Evolutionary conservation across 176 grass and related monocot genomes (phyloP), one percentile per base, ranked within the genome.

Genomic region (Leersia perrieri): DNA sequence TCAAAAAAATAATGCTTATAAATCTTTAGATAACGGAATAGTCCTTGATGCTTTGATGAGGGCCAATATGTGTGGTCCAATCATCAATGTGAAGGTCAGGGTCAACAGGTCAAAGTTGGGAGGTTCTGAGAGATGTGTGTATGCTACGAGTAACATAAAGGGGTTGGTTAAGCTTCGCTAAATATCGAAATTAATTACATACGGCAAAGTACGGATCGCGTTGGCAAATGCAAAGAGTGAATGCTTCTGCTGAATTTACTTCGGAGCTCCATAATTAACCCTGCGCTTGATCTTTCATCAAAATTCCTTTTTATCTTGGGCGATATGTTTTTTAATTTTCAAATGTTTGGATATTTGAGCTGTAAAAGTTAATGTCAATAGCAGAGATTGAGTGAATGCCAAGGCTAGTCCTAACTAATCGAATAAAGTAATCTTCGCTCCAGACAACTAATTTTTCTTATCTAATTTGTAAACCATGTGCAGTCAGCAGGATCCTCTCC

Each of bases 341-440:
- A 78, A 39, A 29, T 31, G 22, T 7, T 7, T 79, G 8, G 53
- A 30, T 27, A 80, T 66, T 9, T 41, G 40, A 74, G n/a, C 22
- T 47, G 40, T n/a, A 70, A 38, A 76, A 51, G 27, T 22, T 36
- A 36, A 61, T 32, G 53, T 31, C 35, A 41, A n/a, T 55, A 53
- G 39, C 33, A 58, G 72, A 49, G n/a, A 70, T 77, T 77, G 73
- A 77, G 82, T 70, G 58, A 30, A 85, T 39, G 34, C 7, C 33
- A 70, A 70, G 82, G 25, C n/a, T 71, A 61, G 45, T 45, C 33
- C 33, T 62, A 70, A 51, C 82, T 70, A 60, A 85, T 85, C 32
- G 49, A 84, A 84, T 85, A 78, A 78, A 77, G 30, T 31, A 77
- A 55, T 77, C 53, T 44, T 34, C 73, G 41, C 25, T 77, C 47